Evolutionary conservation across 805 yeast species (phyloP), one percentile per base, ranked within the genome.

Genomic region (Kazachstania martiniae): DNA sequence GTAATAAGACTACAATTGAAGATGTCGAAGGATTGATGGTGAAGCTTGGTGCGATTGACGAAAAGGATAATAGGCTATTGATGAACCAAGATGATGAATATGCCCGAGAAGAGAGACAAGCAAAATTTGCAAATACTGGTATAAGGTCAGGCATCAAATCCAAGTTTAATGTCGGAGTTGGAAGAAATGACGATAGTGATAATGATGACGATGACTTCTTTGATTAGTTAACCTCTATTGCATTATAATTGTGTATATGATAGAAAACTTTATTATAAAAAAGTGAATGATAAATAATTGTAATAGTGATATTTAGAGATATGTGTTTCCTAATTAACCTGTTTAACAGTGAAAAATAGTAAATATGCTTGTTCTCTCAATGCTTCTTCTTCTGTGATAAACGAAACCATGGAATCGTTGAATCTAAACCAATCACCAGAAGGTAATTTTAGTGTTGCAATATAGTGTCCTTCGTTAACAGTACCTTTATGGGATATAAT

Each of bases 381-480:
- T 10, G 87, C 94, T 35, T 77, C 77, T 29, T 73, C 72, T 33
- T 68, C 73, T 7, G 74, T 55, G 8, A 85, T 68, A 34, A 72
- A 54, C 2, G 86, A 72, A 10, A 91, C 80, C 46, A 77, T 74
- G 12, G 91, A 75, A 59, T 91, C 99, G 51, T 91, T 95, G 53
- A 86, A 87, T 52, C 74, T 77, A 52, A 80, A 80, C 99, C 99
- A 91, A 46, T 70, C 66, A 3, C 85, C 81, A 26, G 72, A 69
- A n/a, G 71, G 62, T 34, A 66, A 71, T 51, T 87, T 89, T 39
- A 83, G 70, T 46, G 77, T 67, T 12, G 91, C 78, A 10, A 87
- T 70, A 53, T 91, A 91, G 56, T 91, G 99, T 8, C 99, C 99
- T 2, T 96, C 91, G 52, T 85, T 85, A 5, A 89, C 91, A 13